Percentiles rank a stretch among this genome's conserved stretches.
These are phyloP conservation scores for Colletotrichum costaricense DNA, from an alignment of 2,329 filamentous ascomycete genomes.

Conservation along the genomic window DNA sequence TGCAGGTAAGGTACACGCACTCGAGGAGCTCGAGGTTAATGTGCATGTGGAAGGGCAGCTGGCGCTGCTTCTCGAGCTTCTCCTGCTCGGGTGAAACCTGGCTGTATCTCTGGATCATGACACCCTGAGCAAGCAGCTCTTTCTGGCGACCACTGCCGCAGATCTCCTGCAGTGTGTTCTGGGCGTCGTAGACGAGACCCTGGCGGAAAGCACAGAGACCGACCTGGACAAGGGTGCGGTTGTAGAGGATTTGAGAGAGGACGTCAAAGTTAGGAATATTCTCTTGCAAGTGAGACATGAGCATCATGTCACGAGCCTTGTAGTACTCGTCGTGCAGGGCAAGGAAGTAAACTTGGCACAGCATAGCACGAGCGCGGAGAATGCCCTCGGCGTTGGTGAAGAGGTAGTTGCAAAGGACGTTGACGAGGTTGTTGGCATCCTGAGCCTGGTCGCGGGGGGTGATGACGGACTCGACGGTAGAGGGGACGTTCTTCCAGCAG, in stretches of 20 bases:
- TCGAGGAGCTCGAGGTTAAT: constrained; percentile 99
- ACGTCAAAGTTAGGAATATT: constrained; percentile 97
- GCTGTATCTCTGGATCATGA: constrained; percentile 97
- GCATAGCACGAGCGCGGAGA: constrained; percentile 94
- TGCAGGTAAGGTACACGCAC: constrained; percentile 98
- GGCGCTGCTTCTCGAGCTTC: constrained; percentile 94
- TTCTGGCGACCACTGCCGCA: constrained; percentile 98
- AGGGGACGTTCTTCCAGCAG: constrained; percentile 85
- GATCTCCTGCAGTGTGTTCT: constrained; percentile 97
- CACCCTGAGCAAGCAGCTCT: constrained; percentile 95
- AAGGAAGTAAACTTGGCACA: constrained; percentile 98
- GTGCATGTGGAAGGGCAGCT: constrained; percentile 99
- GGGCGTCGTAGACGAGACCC: constrained; percentile 95
- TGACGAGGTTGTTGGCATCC: constrained; percentile 82
- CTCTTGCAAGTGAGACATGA: constrained; percentile 99
- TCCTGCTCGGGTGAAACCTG: constrained; percentile 98
- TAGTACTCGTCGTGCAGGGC: constrained; percentile 98
- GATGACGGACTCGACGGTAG: constrained; percentile 78
- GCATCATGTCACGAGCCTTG: constrained; percentile 97
- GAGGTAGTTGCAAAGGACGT: constrained; percentile 92
- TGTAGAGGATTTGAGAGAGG: constrained; percentile 97
- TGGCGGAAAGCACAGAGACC: constrained; percentile 98
- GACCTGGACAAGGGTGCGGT: constrained; percentile 96
- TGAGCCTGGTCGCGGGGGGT: constrained; percentile 77
- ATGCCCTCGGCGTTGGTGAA: constrained; percentile 96